These are phyloP conservation scores for Panicum miliaceum DNA, from an alignment of 176 grass and related monocot genomes.

Conservation along the genomic window DNA sequence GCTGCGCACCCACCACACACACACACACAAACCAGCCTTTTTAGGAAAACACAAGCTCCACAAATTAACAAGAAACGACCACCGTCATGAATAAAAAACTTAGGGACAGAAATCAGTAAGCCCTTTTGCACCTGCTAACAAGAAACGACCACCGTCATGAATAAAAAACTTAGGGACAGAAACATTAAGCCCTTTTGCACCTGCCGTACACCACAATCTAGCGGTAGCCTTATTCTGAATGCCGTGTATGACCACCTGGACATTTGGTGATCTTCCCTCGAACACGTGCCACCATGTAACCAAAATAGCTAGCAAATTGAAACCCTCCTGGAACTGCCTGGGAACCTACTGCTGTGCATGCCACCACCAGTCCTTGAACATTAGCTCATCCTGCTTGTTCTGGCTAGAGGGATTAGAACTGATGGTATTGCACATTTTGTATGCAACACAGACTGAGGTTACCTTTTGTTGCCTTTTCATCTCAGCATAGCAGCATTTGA, in stretches of 20 bases:
- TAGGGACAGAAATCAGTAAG: neutral
- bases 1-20: neutral
- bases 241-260: neutral
- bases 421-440: conserved; percentile 3
- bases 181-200: neutral
- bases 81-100: neutral
- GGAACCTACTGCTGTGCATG: neutral
- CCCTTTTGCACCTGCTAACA: neutral
- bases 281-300: neutral
- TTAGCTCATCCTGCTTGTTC: neutral
- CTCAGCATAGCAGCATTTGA: conserved; percentile 21
- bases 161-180: neutral
- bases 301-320: neutral
- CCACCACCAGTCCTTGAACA: neutral
- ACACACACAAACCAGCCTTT: neutral
- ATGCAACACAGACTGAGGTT: conserved; percentile 11
- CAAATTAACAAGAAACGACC: neutral
- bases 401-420: conserved; percentile 8
- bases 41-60: no score
- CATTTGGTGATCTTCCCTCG: neutral
- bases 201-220: neutral
- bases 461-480: conserved; percentile 14
- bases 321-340: neutral
- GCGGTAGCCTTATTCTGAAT: neutral
- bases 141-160: neutral